Evolutionary conservation across 257 asterid species (phyloP).

Genomic region (Solanum piurae): DNA sequence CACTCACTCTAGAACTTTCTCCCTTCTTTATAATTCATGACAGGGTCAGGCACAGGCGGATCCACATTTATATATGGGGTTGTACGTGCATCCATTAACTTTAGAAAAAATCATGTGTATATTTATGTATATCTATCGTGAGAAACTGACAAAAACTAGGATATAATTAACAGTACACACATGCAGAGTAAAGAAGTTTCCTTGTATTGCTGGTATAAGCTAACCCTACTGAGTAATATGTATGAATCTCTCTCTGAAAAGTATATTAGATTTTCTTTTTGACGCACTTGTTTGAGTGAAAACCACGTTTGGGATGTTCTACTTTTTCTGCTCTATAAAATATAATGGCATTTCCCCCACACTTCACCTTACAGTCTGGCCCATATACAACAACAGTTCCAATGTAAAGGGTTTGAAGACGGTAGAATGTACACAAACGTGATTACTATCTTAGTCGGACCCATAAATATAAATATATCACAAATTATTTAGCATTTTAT

Average conservation of each 20-base stretch:
- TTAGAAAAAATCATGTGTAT: neutral
- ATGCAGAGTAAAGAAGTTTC: no score
- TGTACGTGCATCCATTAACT: neutral
- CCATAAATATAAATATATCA: neutral
- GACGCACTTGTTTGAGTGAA: neutral
- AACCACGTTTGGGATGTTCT: neutral
- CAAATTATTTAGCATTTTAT: no score
- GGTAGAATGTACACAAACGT: no score
- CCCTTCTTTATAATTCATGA: neutral
- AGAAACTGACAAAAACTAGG: rapidly evolving
- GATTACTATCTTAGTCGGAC: neutral
- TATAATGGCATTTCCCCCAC: neutral
- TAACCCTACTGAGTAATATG: neutral
- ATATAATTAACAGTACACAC: no score
- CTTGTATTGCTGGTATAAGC: neutral
- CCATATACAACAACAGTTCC: neutral
- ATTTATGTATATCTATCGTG: no score
- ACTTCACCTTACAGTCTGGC: neutral
- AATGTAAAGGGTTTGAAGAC: neutral
- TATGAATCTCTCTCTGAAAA: neutral
- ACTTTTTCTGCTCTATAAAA: neutral
- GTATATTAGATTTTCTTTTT: neutral
- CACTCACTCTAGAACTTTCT: neutral
- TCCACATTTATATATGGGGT: neutral
- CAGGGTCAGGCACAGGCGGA: neutral